A percentile compares a stretch with the other conserved stretches of the same genome.
Conservation (phyloP, 495 filamentous ascomycete genomes). For the Penicillium tannophilum region DNA sequence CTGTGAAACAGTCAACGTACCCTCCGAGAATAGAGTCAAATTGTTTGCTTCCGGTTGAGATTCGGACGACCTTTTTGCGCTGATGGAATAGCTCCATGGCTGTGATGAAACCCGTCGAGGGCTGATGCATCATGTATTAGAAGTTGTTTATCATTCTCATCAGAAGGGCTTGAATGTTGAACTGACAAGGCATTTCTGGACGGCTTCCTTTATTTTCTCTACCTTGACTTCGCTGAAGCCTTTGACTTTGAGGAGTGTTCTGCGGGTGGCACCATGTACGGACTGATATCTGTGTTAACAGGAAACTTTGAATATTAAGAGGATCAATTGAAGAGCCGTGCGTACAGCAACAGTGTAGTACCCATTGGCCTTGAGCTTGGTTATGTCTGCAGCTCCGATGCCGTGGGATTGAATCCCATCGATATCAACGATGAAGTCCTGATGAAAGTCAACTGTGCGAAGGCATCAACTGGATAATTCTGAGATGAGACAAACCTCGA, state of each 20-base stretch:
- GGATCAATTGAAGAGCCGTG: background rate
- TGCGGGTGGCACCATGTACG: conserved; percentile 66
- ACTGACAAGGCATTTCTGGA: conserved; percentile 66
- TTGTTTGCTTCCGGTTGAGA: conserved; percentile 76
- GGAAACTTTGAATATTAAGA: background rate
- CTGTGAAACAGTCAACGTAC: conserved; percentile 35
- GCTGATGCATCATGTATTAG: conserved; percentile 42
- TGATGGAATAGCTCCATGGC: conserved; percentile 70
- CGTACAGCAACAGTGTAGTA: conserved; percentile 71
- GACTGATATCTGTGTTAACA: conserved; percentile 43
- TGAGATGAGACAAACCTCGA: conserved; percentile 42
- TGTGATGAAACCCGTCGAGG: conserved; percentile 73
- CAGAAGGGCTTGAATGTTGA: background rate
- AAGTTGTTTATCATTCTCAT: background rate
- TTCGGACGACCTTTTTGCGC: conserved; percentile 67
- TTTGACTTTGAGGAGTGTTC: conserved; percentile 71
- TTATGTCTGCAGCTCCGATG: conserved; percentile 72
- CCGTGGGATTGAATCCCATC: conserved; percentile 75
- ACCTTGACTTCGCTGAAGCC: conserved; percentile 83
- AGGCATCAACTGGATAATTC: background rate
- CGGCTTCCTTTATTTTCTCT: conserved; percentile 79
- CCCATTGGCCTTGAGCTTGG: conserved; percentile 69
- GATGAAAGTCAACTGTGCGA: conserved; percentile 4
- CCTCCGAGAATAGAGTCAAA: conserved; percentile 73
- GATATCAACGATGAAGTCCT: conserved; percentile 71